phyloP scores from a whole-genome alignment of 148 eudicot genomes.

The Heliosperma pusillum region DNA sequence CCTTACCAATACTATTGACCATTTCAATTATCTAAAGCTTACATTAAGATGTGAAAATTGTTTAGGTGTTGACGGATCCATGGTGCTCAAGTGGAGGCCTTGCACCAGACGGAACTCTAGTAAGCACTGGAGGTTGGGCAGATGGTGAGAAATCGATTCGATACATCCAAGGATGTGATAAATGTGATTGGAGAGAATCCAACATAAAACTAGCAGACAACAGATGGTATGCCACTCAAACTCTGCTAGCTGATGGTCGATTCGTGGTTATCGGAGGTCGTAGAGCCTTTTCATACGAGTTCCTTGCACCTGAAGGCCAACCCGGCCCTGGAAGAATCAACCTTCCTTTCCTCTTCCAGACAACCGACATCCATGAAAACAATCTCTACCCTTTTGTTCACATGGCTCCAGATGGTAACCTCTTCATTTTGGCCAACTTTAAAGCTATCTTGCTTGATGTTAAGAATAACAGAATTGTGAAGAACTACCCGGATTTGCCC shows the following conservation, averaged over 20 bases:
- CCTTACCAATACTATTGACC: too few relatives aligned
- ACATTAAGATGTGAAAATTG: not conserved
- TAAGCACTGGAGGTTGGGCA: constrained; percentile 59
- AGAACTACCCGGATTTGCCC: constrained; percentile 45
- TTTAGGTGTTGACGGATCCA: constrained; percentile 50
- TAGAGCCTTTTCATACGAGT: constrained; percentile 48
- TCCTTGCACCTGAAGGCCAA: constrained; percentile 35
- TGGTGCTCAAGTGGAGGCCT: constrained; percentile 95
- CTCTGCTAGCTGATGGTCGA: constrained; percentile 44
- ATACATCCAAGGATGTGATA: constrained; percentile 22
- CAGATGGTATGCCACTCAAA: constrained; percentile 76
- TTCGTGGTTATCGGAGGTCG: constrained; percentile 70
- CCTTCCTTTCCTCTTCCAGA: constrained; percentile 47
- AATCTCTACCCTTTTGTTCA: constrained; percentile 82
- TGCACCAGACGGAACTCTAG: constrained; percentile 43
- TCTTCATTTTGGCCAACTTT: constrained; percentile 66
- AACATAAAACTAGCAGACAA: constrained; percentile 18
- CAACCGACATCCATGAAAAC: constrained; percentile 57
- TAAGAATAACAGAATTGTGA: constrained; percentile 30
- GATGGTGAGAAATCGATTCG: constrained; percentile 48
- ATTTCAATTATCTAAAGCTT: too few relatives aligned
- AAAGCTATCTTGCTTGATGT: constrained; percentile 51
- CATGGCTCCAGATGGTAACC: constrained; percentile 69
- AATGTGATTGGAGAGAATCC: constrained; percentile 46
- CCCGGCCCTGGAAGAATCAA: constrained; percentile 26